These are phyloP conservation scores for Stachybotrys chlorohalonatus DNA, from an alignment of 2,329 filamentous ascomycete species.

Conservation along the genomic window DNA sequence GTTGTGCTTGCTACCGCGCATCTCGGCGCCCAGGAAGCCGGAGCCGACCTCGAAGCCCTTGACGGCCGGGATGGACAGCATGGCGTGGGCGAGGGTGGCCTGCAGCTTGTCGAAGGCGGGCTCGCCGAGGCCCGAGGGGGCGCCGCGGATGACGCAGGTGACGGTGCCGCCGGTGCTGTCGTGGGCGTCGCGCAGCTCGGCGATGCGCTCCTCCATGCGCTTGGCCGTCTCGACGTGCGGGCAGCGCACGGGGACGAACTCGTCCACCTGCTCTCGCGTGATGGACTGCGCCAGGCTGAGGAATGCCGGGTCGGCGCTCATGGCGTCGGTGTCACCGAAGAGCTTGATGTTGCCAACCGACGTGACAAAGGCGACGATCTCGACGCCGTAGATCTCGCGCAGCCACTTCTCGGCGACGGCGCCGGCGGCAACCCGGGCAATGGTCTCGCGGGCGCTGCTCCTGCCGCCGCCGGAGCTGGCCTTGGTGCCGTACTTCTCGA, in stretches of 20 bases:
- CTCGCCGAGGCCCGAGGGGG: slow-evolving; percentile 80
- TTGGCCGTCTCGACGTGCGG: slow-evolving; percentile 56
- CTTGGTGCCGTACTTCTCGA: slow-evolving; percentile 95
- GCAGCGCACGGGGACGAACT: slow-evolving; percentile 69
- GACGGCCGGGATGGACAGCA: slow-evolving; percentile 89
- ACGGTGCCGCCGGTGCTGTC: slow-evolving; percentile 95
- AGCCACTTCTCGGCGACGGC: slow-evolving; percentile 94
- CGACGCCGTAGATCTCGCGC: slow-evolving; percentile 66
- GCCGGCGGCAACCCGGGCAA: slow-evolving; percentile 83
- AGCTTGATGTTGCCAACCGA: slow-evolving; percentile 58
- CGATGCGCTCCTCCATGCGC: slow-evolving; percentile 73
- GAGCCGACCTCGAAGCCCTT: slow-evolving; percentile 96
- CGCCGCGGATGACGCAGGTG: slow-evolving; percentile 84
- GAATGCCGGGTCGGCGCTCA: slow-evolving; percentile 73
- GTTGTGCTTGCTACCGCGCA: slow-evolving; percentile 83
- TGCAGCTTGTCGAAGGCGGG: slow-evolving; percentile 91
- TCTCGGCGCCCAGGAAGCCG: slow-evolving; percentile 78
- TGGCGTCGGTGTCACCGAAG: slow-evolving; percentile 20
- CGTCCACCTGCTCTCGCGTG: slow-evolving; percentile 69
- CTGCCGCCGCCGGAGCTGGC: slow-evolving; percentile 83
- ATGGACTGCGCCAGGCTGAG: slow-evolving; percentile 64
- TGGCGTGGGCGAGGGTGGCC: slow-evolving; percentile 82
- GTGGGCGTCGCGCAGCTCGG: slow-evolving; percentile 63
- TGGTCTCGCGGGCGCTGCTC: slow-evolving; percentile 89
- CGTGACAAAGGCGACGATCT: slow-evolving; percentile 85